Base-by-base conservation (phyloP, 495 filamentous ascomycete species). In the Hypoxylon perforatum region DNA sequence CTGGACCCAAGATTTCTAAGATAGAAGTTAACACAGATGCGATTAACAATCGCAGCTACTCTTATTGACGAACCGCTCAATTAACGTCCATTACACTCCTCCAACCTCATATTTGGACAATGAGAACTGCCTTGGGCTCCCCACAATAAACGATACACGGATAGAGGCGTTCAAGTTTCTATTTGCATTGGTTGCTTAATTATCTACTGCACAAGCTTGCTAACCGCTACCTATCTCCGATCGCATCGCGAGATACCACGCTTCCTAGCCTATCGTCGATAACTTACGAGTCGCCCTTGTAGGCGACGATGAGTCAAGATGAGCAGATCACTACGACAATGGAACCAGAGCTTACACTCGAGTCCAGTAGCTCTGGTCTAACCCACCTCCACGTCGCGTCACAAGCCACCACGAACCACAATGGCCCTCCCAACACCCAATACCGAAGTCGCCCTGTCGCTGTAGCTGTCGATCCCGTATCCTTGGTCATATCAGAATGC, bases 401-500 rank as follows among this genome's bases (percentile, higher is more conserved):
- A 22, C 46, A 18, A 41, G 63, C 61, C 28, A 44, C 41, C 46
- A 21, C 58, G 30, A 70, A 60, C 46, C 28, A 61, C 44, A 57
- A 53, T 38, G 17, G 46, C 21, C 70, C 54, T 6, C 69, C 65
- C 18, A 70, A 78, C 67, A 79, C 80, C 70, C 79, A 82, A 47
- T 84, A 82, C 60, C 75, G 81, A 51, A 81, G 78, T 60, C 80
- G 82, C 4, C 82, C 81, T 18, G 77, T 86, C 22, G 82, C 92
- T 10, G 93, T 98, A 45, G 94, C 95, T 38, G 91, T 98, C 47
- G 92, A 98, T 63, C 94, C 95, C 2, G 92, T 97, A 55, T 93
- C 96, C 42, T 79, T 99, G 61, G 93, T 99, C 70, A 96, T 94
- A 23, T 97, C 96, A 79, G 95, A 99, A 90, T 99, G 96, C 76